Conservation (phyloP, 345 rosid genomes). For the Alliaria petiolata region DNA sequence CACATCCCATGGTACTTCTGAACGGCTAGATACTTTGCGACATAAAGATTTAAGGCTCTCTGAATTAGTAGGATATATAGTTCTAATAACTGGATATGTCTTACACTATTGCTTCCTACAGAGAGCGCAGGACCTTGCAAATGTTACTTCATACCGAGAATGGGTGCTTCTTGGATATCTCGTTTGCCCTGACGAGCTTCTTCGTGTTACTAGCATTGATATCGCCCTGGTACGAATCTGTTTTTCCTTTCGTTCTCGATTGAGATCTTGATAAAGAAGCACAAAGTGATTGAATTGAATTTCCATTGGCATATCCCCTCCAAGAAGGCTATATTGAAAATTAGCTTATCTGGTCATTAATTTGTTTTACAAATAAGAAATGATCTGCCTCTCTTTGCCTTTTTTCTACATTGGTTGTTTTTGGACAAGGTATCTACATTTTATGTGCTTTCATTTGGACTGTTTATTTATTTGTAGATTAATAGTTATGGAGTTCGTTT, state of each 20-base stretch:
- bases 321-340: background rate
- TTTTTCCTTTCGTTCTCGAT: background rate
- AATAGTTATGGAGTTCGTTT: background rate
- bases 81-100: slow-evolving; percentile 16
- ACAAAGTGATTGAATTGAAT: background rate
- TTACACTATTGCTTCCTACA: slow-evolving; percentile 35
- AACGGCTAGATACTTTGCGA: slow-evolving; percentile 3
- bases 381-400: no score
- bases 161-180: slow-evolving; percentile 98
- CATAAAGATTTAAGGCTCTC: background rate
- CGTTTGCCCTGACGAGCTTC: slow-evolving; percentile 98
- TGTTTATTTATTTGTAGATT: background rate
- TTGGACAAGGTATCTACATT: no score
- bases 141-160: slow-evolving; percentile 92
- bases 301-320: background rate
- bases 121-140: slow-evolving; percentile 99
- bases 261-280: slow-evolving; percentile 12
- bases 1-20: slow-evolving; percentile 84
- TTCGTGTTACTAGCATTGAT: slow-evolving; percentile 97
- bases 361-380: no score
- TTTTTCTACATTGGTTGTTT: no score
- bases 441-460: no score
- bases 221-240: slow-evolving; percentile 69
- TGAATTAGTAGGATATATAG: background rate
- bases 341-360: background rate